Base-by-base conservation (phyloP, 1,284 basidiomycete species). In the Cryptococcus sp. region DNA sequence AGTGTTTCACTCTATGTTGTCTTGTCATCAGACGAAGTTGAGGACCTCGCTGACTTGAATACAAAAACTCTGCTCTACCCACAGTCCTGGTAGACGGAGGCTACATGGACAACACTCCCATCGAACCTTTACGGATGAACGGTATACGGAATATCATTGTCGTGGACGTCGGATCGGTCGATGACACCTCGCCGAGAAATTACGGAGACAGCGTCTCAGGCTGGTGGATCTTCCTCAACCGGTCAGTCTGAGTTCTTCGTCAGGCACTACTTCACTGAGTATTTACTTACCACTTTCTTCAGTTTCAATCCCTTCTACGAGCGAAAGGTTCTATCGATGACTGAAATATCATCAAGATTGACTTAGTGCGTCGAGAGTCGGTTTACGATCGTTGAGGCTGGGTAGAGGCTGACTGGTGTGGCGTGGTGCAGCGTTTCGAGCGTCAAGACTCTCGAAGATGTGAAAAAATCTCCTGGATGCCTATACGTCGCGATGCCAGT, bases 121-220 rank as follows among this genome's bases (percentile, higher is more conserved):
- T 97, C 16, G 86, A 88, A 17, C 86, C 93, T 3, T 96, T 99
- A 88, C 87, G 93, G 62, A 86, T 88, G 1, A 89, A 89, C 84
- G 96, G 96, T 22, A 90, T 94, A 5, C 89, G 86, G 56, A 87
- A 85, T 38, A 89, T 99, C n/a, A 92, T 99, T 70, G 95, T 96
- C 0, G 89, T 87, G 38, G 96, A 99, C 72, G 96, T 99, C 46
- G 95, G 92, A 51, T 88, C 89, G 29, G 91, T 93, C 56, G 94
- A 98, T 73, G 96, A 99, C 74, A 98, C 95, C 60, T 92, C 90
- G 1, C 92, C 94, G 0, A 84, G 95, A 43, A 88, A 89, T 67
- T 98, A 95, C 75, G 94, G 95, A 5, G 96, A 99, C 70, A 89
- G 91, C 0, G 84, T 99, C 0, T 97, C 94, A 2, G 96, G 96